These are phyloP conservation scores for Tricholoma hemisulphureum DNA, from an alignment of 768 basidiomycete genomes.

Conservation along the genomic window DNA sequence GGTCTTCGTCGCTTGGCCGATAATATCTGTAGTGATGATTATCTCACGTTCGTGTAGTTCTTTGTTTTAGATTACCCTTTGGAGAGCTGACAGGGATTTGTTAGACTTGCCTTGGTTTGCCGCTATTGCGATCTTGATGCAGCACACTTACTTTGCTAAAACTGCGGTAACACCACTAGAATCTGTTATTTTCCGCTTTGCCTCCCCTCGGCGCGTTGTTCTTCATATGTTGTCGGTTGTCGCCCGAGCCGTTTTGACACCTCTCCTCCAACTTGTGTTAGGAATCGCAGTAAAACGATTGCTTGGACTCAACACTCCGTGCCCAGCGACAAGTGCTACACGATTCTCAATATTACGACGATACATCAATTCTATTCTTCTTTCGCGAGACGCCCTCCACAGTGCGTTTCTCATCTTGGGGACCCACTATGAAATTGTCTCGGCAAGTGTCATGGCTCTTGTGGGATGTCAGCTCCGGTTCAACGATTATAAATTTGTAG, in stretches of 20 bases:
- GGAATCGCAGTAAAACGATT: conserved; percentile 42
- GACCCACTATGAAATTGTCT: conserved; percentile 45
- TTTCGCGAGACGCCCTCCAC: conserved; percentile 36
- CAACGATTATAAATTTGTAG: conserved; percentile 13
- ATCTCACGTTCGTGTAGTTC: conserved; percentile 30
- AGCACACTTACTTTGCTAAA: conserved; percentile 26
- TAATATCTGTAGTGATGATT: conserved; percentile 34
- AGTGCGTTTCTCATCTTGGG: conserved; percentile 42
- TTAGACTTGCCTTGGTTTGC: conserved; percentile 44
- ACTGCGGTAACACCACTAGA: conserved; percentile 34
- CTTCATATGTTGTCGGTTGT: conserved; percentile 41
- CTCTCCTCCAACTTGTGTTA: conserved; percentile 37
- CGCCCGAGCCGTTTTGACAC: conserved; percentile 35
- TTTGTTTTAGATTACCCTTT: not conserved
- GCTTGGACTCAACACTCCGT: conserved; percentile 38
- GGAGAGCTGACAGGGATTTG: not conserved
- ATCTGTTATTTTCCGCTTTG: conserved; percentile 44
- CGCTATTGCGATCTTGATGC: conserved; percentile 39
- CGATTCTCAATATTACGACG: conserved; percentile 34
- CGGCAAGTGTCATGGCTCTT: conserved; percentile 25
- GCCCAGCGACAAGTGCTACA: conserved; percentile 21
- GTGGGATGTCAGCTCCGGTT: too few species aligned
- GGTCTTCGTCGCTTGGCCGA: conserved; percentile 39
- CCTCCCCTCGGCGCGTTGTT: conserved; percentile 36
- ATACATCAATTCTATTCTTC: conserved; percentile 37